Evolutionary conservation across 306 rosid species (phyloP).

Genomic region (Cucumis cinereus): DNA sequence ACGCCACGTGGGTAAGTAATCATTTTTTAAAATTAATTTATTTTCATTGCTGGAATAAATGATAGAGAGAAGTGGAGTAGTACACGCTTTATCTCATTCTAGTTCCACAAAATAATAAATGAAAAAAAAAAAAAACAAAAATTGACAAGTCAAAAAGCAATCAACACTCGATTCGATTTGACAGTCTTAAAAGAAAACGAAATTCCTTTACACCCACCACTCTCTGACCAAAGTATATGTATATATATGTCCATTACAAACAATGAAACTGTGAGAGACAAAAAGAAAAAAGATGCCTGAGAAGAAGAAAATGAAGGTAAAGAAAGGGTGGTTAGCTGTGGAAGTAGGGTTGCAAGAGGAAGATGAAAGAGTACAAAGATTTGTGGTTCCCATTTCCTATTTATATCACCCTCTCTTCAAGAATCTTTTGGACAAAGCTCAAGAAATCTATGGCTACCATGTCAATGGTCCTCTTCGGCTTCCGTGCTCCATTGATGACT

Average conservation of each 20-base stretch:
- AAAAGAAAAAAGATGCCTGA: not conserved
- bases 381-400: slow-evolving; percentile 42
- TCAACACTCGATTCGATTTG: not conserved
- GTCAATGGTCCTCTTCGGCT: slow-evolving; percentile 59
- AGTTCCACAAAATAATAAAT: not conserved
- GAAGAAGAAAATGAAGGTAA: slow-evolving; percentile 58
- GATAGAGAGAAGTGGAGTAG: not conserved
- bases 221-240: not conserved
- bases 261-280: not conserved
- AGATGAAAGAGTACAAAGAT: slow-evolving; percentile 32
- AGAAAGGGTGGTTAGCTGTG: slow-evolving; percentile 57
- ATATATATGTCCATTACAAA: not conserved
- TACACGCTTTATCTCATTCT: not conserved
- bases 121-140: not conserved
- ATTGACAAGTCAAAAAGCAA: slow-evolving; percentile 2
- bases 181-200: not conserved
- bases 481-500: slow-evolving; percentile 53
- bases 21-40: no score
- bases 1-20: no score
- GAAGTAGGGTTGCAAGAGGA: slow-evolving; percentile 52
- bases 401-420: slow-evolving; percentile 60
- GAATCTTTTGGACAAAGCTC: slow-evolving; percentile 45
- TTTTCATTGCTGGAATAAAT: not conserved
- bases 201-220: slow-evolving; percentile 1
- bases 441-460: slow-evolving; percentile 60